Percentiles rank a stretch among this genome's conserved stretches.
phyloP scores from a whole-genome alignment of 148 eudicot genomes.

The Rhododendron kiyosumense region DNA sequence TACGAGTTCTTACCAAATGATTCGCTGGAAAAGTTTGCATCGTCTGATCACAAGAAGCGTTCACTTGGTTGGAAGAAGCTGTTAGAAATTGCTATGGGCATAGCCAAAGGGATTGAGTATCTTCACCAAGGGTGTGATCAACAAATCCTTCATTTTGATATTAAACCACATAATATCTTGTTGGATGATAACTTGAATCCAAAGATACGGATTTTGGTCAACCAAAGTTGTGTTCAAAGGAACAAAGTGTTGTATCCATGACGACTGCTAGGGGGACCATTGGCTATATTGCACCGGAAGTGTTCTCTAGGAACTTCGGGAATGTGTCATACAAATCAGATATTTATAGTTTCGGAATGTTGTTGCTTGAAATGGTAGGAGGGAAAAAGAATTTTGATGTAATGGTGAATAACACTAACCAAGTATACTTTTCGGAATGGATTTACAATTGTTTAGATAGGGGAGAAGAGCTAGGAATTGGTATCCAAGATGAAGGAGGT shows the following conservation, averaged over 20 bases:
- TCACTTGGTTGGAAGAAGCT: constrained; percentile 31
- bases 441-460: not conserved
- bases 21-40: constrained; percentile 21
- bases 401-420: not conserved
- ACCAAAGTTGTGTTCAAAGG: constrained; percentile 22
- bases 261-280: constrained; percentile 12
- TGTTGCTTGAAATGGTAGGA: constrained; percentile 24
- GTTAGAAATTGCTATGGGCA: constrained; percentile 20
- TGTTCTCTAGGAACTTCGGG: constrained; percentile 11
- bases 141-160: constrained; percentile 29
- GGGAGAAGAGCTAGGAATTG: constrained; percentile 11
- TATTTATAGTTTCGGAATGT: constrained; percentile 26
- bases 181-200: constrained; percentile 24
- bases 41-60: not conserved
- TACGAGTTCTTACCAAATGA: constrained; percentile 26
- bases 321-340: constrained; percentile 18
- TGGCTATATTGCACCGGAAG: constrained; percentile 24
- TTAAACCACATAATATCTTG: constrained; percentile 26
- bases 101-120: constrained; percentile 28
- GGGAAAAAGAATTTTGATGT: not conserved
- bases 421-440: constrained; percentile 23
- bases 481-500: constrained; percentile 11
- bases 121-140: constrained; percentile 29
- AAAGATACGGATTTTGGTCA: constrained; percentile 25
- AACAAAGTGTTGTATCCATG: constrained; percentile 21